phyloP scores from a whole-genome alignment of 192 early-diverging fungal genomes.

The Coemansia sp. region DNA sequence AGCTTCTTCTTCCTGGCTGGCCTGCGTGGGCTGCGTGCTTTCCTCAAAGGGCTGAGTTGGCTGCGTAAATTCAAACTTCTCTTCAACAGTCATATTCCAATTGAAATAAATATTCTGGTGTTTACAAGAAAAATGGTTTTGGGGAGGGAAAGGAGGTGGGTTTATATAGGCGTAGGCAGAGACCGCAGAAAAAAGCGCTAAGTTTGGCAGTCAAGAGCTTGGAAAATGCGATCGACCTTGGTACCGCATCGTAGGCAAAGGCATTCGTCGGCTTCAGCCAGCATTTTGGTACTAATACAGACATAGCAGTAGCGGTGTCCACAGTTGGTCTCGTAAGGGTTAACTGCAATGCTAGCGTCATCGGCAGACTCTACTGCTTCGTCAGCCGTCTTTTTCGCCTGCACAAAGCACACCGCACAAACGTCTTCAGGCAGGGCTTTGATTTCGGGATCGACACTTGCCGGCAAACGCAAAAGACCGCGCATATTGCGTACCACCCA shows the following conservation, averaged over 20 bases:
- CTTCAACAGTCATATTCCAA: constrained; percentile 35
- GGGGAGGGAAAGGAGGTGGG: neutral
- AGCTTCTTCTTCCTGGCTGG: constrained; percentile 19
- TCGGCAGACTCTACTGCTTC: neutral
- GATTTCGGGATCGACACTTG: constrained; percentile 30
- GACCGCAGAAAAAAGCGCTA: neutral
- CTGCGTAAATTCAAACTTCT: constrained; percentile 52
- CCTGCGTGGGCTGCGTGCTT: constrained; percentile 37
- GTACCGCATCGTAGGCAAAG: constrained; percentile 76
- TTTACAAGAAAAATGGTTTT: neutral
- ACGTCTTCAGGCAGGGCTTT: constrained; percentile 62
- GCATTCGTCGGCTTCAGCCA: constrained; percentile 70
- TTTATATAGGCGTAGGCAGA: constrained; percentile 1
- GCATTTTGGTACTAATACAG: constrained; percentile 76
- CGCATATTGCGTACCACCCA: constrained; percentile 38
- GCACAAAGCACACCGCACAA: constrained; percentile 71
- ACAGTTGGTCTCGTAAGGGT: constrained; percentile 79
- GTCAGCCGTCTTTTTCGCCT: neutral
- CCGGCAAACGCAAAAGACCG: constrained; percentile 45
- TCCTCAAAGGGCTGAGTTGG: constrained; percentile 56
- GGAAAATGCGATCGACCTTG: constrained; percentile 58
- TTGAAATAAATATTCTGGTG: neutral
- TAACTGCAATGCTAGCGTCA: constrained; percentile 49
- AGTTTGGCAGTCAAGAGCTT: constrained; percentile 7
- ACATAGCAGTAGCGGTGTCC: constrained; percentile 89